Percentiles rank a stretch among this genome's conserved stretches.
Conservation (phyloP, 2,329 filamentous ascomycete species). For the Fusarium sororula region DNA sequence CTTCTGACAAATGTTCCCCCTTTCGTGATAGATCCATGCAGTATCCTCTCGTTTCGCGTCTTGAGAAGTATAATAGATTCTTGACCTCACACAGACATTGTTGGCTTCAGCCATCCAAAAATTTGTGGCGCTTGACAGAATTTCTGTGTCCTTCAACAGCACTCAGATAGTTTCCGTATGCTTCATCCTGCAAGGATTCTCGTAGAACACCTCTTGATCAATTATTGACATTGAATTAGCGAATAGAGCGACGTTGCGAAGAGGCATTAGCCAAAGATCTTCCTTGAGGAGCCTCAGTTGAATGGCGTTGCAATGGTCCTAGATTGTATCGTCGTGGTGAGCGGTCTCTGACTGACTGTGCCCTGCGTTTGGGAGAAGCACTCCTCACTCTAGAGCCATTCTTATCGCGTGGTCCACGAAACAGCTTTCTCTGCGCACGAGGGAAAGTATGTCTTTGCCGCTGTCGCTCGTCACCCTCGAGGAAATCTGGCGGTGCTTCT, state of each 20-base stretch:
- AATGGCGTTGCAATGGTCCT: neutral
- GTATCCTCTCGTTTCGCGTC: neutral
- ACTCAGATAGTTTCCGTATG: neutral
- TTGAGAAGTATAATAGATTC: neutral
- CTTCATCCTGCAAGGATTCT: too few species aligned
- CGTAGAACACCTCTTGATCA: neutral
- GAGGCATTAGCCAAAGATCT: neutral
- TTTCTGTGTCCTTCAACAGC: neutral
- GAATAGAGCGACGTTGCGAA: neutral
- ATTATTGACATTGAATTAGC: neutral
- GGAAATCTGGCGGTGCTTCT: constrained; percentile 35
- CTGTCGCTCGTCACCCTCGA: neutral
- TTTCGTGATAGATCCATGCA: neutral
- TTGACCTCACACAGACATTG: neutral
- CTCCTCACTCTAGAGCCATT: constrained; percentile 3
- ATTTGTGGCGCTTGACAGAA: neutral
- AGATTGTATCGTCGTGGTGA: neutral
- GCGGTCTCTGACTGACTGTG: neutral
- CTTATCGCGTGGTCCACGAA: neutral
- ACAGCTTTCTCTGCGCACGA: constrained; percentile 1
- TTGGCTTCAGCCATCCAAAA: constrained; percentile 5
- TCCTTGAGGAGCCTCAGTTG: neutral
- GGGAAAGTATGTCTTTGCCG: constrained; percentile 3
- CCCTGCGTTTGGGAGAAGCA: constrained; percentile 2
- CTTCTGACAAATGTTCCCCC: neutral